Base-by-base conservation (phyloP, 73 alveolate genomes). In the Urostyla sp. region DNA sequence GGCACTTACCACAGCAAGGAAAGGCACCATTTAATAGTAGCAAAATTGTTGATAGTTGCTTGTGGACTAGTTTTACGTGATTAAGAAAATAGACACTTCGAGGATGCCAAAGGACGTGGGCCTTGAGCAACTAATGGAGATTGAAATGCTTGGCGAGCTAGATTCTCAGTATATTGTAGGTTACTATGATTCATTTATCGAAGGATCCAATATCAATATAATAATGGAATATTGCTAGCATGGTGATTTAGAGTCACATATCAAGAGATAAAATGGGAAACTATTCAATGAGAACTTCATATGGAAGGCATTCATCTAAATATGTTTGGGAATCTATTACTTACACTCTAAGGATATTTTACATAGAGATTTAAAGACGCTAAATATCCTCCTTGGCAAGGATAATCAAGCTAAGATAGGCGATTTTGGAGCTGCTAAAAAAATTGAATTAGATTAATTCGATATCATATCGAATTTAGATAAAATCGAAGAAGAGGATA, bases 311-410 rank as follows among this genome's bases (percentile, higher is more conserved):
- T 52, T 73, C 53, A 73, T 73, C 51, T 24, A 73, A 23, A 73
- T 73, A 0, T 51, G 85, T 49, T 37, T 73, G 16, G 85, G 85
- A 13, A 21, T 73, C 20, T 32, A 51, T 27, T 73, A 73, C 61
- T 34, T 94, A 18, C 99, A 96, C 76, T 48, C 90, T 23, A 92
- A 96, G 77, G 91, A 94, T 54, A 87, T 94, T 48, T 75, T 96
- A 24, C 99, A 96, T 80, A 87, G 99, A 90, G 99, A 96, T 93
- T 75, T 96, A 23, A 96, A 96, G 75, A 90, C 98, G 46, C 67
- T 92, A 69, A 96, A 96, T 87, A 91, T 96, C 43, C 91, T 96
- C 80, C 73, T 96, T 7, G 87, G 90, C 11, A 90, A 91, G 49
- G 92, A 95, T 44, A 87, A 87, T 32, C 91, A 85, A 20, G 94